These are phyloP conservation scores for Syncephalis plumigaleata DNA, from an alignment of 371 early-diverging fungal genomes.

Conservation along the genomic window DNA sequence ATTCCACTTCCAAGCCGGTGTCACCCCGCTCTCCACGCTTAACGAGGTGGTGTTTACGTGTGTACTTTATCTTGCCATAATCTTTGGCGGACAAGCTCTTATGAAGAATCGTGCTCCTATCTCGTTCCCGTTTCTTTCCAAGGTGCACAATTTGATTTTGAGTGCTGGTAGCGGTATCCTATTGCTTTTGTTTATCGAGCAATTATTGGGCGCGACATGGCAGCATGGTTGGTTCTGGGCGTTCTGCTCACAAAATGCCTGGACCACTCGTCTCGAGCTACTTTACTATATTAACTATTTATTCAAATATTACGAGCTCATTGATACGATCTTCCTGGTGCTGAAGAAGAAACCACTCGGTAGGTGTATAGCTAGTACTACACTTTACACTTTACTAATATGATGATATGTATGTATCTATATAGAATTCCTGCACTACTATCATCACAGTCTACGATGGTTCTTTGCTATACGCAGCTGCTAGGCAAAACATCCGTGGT, in stretches of 20 bases:
- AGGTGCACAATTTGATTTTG: conserved; percentile 57
- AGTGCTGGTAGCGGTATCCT: conserved; percentile 41
- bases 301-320: conserved; percentile 71
- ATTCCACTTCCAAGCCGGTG: conserved; percentile 35
- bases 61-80: conserved; percentile 40
- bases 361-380: conserved; percentile 42
- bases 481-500: conserved; percentile 65
- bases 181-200: conserved; percentile 46
- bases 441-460: conserved; percentile 81
- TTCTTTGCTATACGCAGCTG: conserved; percentile 70
- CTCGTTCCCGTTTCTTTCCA: conserved; percentile 39
- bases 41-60: conserved; percentile 30
- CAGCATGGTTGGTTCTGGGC: conserved; percentile 46
- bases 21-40: conserved; percentile 47
- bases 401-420: background rate
- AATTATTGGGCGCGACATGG: conserved; percentile 39
- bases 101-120: conserved; percentile 43
- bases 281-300: conserved; percentile 75
- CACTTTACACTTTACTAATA: conserved; percentile 9
- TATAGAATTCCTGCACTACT: conserved; percentile 36
- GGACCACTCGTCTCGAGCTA: conserved; percentile 55
- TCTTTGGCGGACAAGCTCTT: conserved; percentile 50
- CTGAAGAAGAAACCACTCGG: conserved; percentile 50
- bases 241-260: conserved; percentile 42
- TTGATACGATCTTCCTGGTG: conserved; percentile 55